Base-by-base conservation (phyloP, 257 asterid genomes). In the Jacaranda copaia region DNA sequence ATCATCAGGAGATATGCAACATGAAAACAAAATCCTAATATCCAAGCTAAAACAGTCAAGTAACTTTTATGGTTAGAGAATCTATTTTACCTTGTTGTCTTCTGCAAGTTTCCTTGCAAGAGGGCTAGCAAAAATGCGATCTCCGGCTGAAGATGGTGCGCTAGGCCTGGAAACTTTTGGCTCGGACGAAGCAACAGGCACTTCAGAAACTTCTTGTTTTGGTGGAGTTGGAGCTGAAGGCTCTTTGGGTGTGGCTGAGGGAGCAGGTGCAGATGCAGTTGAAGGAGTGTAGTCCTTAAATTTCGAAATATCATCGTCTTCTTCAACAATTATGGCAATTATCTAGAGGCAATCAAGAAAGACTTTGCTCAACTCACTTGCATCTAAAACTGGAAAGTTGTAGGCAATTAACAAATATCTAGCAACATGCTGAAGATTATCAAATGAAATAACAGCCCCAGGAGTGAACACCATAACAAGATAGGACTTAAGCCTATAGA, bases 81-180 rank as follows among this genome's bases (percentile, higher is more conserved):
- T 80, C 61, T 35, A 20, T 43, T 18, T 71, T 92, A 95, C 99
- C 82, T 87, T 87, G 63, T 87, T 81, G 77, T 93, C 99, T 79
- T 91, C 99, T 0, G 97, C 97, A 51, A 93, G 88, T 83, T 89
- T 95, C 83, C 89, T 86, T 75, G 99, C 99, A 51, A 93, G 86
- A 68, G 99, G 99, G 81, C 99, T 95, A 71, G 97, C 94, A 79
- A 95, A 95, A 80, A 93, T 75, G 60, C 98, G 98, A 84, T 88
- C 89, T 77, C 80, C 96, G 6, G 85, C 74, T 42, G 90, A 76
- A 73, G 92, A 81, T 67, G 89, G 84, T 67, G 82, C 81, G 78
- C 84, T 87, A 15, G 96, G 87, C 83, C 84, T 84, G 53, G 97
- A 85, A 69, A 64, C 82, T 82, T 90, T 88, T 18, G 92, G 89